Evolutionary conservation across 148 eudicot genomes (phyloP).

Genomic region (Fallopia convolvulus): DNA sequence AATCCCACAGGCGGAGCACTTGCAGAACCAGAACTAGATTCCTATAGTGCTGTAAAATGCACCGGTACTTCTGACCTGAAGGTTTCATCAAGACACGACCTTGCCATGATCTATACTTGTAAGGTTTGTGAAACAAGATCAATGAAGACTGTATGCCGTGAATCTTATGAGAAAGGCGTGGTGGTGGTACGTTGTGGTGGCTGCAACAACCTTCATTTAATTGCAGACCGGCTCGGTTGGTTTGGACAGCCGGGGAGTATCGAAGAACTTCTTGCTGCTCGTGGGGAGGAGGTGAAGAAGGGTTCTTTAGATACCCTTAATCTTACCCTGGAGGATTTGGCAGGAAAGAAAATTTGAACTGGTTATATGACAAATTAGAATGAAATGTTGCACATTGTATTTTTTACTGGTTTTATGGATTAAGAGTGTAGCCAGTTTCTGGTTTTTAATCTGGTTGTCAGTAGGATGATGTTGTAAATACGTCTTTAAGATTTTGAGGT

Average conservation of each 20-base stretch:
- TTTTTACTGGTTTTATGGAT: neutral
- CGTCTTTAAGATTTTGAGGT: neutral
- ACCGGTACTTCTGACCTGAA: conserved; percentile 42
- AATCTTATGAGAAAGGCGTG: conserved; percentile 83
- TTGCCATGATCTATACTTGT: conserved; percentile 82
- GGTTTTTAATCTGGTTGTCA: neutral
- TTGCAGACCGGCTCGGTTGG: conserved; percentile 78
- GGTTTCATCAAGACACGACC: conserved; percentile 66
- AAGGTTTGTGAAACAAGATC: conserved; percentile 77
- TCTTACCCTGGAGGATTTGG: conserved; percentile 75
- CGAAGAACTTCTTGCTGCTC: conserved; percentile 73
- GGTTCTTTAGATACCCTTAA: conserved; percentile 61
- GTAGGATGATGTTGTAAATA: neutral
- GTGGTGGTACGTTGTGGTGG: conserved; percentile 86
- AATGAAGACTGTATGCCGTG: conserved; percentile 63
- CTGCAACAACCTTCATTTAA: conserved; percentile 70
- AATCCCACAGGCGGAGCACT: conserved; percentile 10
- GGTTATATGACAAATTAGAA: neutral
- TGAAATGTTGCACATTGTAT: neutral
- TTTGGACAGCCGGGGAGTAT: conserved; percentile 74
- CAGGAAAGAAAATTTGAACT: conserved; percentile 39
- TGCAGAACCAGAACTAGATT: conserved; percentile 14
- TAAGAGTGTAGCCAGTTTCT: neutral
- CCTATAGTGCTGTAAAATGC: conserved; percentile 18
- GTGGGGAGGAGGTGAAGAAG: conserved; percentile 66